Conservation (phyloP, 2,329 filamentous ascomycete species). For the Fusarium sublunatum region DNA sequence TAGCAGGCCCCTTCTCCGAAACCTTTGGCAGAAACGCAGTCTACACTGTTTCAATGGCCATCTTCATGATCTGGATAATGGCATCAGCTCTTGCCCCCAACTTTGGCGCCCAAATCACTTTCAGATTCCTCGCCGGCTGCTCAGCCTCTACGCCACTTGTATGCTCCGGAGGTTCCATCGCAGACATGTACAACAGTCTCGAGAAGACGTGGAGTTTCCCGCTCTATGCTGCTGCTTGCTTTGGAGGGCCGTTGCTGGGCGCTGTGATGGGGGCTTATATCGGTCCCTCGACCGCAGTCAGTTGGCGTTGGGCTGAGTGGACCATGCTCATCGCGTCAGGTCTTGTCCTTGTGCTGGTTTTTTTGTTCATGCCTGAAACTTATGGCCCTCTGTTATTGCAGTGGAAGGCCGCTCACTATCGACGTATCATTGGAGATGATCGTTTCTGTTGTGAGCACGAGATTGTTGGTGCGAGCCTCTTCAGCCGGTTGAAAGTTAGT, state of each 20-base stretch:
- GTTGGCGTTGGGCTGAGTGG: slow-evolving; percentile 75
- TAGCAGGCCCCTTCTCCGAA: slow-evolving; percentile 55
- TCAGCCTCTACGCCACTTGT: slow-evolving; percentile 59
- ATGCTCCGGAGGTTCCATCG: slow-evolving; percentile 56
- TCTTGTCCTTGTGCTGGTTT: slow-evolving; percentile 64
- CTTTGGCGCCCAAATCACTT: slow-evolving; percentile 56
- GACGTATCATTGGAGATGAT: slow-evolving; percentile 70
- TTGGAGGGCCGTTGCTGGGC: slow-evolving; percentile 56
- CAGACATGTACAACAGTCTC: slow-evolving; percentile 53
- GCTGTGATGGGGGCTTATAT: slow-evolving; percentile 70
- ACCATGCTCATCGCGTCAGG: slow-evolving; percentile 72
- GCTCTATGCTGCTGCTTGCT: slow-evolving; percentile 60
- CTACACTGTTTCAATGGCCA: slow-evolving; percentile 53
- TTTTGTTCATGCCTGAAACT: slow-evolving; percentile 73
- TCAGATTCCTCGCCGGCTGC: slow-evolving; percentile 61
- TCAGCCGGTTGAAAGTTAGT: slow-evolving; percentile 62
- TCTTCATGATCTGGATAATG: slow-evolving; percentile 60
- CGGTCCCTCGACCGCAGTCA: slow-evolving; percentile 63
- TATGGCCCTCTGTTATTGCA: slow-evolving; percentile 68
- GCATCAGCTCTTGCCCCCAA: slow-evolving; percentile 57
- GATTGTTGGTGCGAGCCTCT: slow-evolving; percentile 61
- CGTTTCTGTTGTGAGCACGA: slow-evolving; percentile 73
- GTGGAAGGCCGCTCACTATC: slow-evolving; percentile 68
- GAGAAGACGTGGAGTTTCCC: slow-evolving; percentile 53
- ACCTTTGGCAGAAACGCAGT: slow-evolving; percentile 54